Evolutionary conservation across 1,284 basidiomycete genomes (phyloP).

Genomic region (Waitea zeae): DNA sequence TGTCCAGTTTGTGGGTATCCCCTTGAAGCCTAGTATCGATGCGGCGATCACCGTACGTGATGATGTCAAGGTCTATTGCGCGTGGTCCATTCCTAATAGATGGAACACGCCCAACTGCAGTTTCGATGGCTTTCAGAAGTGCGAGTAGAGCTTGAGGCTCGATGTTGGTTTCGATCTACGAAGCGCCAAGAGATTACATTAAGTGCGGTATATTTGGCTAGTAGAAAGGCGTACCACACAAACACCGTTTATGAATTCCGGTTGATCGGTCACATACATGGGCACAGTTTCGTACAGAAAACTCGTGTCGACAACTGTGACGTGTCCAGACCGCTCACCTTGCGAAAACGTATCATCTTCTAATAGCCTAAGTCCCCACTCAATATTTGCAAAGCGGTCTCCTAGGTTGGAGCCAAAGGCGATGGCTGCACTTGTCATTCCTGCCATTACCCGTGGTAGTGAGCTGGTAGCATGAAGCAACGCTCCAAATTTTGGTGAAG

Average conservation of each 20-base stretch:
- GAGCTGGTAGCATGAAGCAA: too few relatives aligned
- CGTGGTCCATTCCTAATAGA: slow-evolving; percentile 80
- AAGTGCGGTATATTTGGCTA: not conserved
- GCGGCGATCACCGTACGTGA: slow-evolving; percentile 56
- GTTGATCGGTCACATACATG: slow-evolving; percentile 92
- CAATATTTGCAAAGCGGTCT: slow-evolving; percentile 75
- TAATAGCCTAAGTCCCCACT: slow-evolving; percentile 47
- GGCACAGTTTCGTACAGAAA: slow-evolving; percentile 90
- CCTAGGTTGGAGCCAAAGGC: slow-evolving; percentile 88
- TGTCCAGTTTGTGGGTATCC: slow-evolving; percentile 23
- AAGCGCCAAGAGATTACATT: not conserved
- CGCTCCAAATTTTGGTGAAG: not conserved
- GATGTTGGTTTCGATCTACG: slow-evolving; percentile 60
- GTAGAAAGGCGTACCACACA: slow-evolving; percentile 46
- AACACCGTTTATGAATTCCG: slow-evolving; percentile 80
- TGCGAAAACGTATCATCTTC: slow-evolving; percentile 21
- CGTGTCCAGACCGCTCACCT: slow-evolving; percentile 9
- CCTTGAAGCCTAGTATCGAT: slow-evolving; percentile 39
- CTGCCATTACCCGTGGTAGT: too few relatives aligned
- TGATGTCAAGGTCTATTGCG: slow-evolving; percentile 81
- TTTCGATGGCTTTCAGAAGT: slow-evolving; percentile 65
- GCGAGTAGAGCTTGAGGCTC: slow-evolving; percentile 43
- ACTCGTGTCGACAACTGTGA: slow-evolving; percentile 60
- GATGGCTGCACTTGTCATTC: slow-evolving; percentile 16
- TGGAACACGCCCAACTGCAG: slow-evolving; percentile 63